Evolutionary conservation across 2,329 filamentous ascomycete species (phyloP), one percentile per base, ranked within the genome.

Genomic region (Cercospora sp.): DNA sequence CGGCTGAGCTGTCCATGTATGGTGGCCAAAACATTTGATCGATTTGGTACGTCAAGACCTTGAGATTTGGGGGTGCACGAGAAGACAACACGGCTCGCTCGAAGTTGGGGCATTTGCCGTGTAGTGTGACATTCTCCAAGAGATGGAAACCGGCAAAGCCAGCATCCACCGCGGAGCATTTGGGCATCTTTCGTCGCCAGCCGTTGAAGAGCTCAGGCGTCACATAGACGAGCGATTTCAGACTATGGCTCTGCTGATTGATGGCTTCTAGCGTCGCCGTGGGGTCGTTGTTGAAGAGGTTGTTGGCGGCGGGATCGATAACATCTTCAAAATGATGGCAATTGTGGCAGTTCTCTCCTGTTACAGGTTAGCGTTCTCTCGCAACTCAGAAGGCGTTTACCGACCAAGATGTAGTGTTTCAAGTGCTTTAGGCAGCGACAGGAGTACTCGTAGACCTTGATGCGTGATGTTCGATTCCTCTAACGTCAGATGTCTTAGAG

Each of bases 381-480:
- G 13, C 30, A 23, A 12, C 18, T 31, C 30, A 6, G 30, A 23
- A 2, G 33, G 5, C 51, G 18, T 33, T 16, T 5, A 42, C 23
- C n/a, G 30, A 71, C 69, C 71, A 3, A 73, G 66, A 53, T 68
- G 57, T 6, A 74, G 64, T 6, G 28, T 60, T 31, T 71, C 64
- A 2, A 74, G 65, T 16, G 68, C 69, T 45, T 58, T 64, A 1
- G 72, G 73, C 16, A 74, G 57, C 28, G 65, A 65, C 12, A 74
- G 60, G 16, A 74, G 63, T n/a, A 20, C 65, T n/a, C 64, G 31
- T 2, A 74, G 72, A 31, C 72, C 73, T 20, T 58, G 12, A 31
- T 69, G 69, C 2, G 65, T 73, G 31, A 74, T 69, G 40, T 74
- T 73, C 28, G 65, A 69, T 33, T 74, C 73, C 33, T 72, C 71